phyloP scores from a whole-genome alignment of 176 grass and related monocot species.

The Dactylis glomerata region DNA sequence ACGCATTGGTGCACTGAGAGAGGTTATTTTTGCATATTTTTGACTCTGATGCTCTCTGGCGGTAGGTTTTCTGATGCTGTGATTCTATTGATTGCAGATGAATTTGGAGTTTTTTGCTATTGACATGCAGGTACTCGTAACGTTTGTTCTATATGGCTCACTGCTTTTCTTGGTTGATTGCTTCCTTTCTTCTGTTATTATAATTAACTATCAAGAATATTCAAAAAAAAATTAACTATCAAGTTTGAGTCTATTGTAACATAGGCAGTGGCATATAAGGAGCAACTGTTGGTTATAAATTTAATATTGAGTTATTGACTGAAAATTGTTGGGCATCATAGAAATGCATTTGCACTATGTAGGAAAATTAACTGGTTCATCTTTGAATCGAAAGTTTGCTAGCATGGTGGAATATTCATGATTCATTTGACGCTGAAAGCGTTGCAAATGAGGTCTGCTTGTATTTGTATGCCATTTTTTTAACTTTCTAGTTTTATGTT shows the following conservation, averaged over 20 bases:
- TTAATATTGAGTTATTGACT: neutral
- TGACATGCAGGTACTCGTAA: conserved; percentile 84
- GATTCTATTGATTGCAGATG: conserved; percentile 68
- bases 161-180: neutral
- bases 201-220: neutral
- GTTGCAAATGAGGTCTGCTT: neutral
- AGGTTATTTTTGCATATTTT: conserved; percentile 48
- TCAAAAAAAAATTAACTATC: too few species aligned
- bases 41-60: neutral
- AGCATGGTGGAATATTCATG: conserved; percentile 1
- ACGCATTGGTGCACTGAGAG: conserved; percentile 92
- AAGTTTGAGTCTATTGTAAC: neutral
- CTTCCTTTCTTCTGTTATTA: conserved; percentile 6
- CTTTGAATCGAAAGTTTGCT: conserved; percentile 12
- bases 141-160: neutral
- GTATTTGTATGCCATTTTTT: conserved; percentile 1
- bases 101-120: conserved; percentile 97
- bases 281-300: conserved; percentile 5
- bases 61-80: conserved; percentile 7
- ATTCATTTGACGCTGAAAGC: conserved; percentile 15
- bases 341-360: conserved; percentile 5
- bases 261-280: neutral
- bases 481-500: conserved; percentile 4
- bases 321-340: neutral
- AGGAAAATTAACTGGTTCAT: conserved; percentile 5